These are phyloP conservation scores for Boletales sp. DNA, from an alignment of 768 basidiomycete genomes.

Conservation along the genomic window DNA sequence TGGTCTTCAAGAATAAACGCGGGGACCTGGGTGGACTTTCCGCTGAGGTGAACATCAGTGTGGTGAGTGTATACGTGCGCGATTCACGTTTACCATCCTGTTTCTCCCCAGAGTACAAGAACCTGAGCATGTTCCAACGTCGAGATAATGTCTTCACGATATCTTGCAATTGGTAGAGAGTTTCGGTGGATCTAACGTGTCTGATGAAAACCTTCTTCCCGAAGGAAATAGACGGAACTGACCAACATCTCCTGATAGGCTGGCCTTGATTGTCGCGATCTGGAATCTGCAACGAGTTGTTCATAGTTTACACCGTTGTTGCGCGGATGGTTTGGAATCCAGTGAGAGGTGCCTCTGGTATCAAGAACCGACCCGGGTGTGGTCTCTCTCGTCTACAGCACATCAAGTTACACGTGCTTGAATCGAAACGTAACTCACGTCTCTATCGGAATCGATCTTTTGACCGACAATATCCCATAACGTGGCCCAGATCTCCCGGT, in stretches of 20 bases:
- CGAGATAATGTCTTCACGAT: slow-evolving; percentile 67
- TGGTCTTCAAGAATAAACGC: slow-evolving; percentile 91
- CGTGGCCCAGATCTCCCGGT: slow-evolving; percentile 69
- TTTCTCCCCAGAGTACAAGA: slow-evolving; percentile 83
- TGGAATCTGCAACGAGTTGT: slow-evolving; percentile 56
- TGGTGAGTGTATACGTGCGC: slow-evolving; percentile 22
- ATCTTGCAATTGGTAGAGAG: slow-evolving; percentile 79
- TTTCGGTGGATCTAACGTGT: slow-evolving; percentile 63
- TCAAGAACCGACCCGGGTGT: slow-evolving; percentile 18
- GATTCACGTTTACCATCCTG: slow-evolving; percentile 60
- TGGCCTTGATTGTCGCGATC: slow-evolving; percentile 53
- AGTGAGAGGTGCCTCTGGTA: slow-evolving; percentile 13
- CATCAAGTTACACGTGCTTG: not conserved
- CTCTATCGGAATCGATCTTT: slow-evolving; percentile 43
- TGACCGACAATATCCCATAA: slow-evolving; percentile 59
- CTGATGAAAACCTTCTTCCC: not conserved
- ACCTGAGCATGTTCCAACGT: slow-evolving; percentile 74
- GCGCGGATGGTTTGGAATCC: not conserved
- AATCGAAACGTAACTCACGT: slow-evolving; percentile 35
- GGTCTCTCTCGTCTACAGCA: slow-evolving; percentile 14
- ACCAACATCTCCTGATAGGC: slow-evolving; percentile 91
- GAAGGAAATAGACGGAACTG: slow-evolving; percentile 25
- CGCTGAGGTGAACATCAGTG: slow-evolving; percentile 43
- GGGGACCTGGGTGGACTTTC: slow-evolving; percentile 96
- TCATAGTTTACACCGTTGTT: slow-evolving; percentile 34